These are phyloP conservation scores for Stereocaulon alpinum DNA, from an alignment of 495 filamentous ascomycete species.

Conservation along the genomic window DNA sequence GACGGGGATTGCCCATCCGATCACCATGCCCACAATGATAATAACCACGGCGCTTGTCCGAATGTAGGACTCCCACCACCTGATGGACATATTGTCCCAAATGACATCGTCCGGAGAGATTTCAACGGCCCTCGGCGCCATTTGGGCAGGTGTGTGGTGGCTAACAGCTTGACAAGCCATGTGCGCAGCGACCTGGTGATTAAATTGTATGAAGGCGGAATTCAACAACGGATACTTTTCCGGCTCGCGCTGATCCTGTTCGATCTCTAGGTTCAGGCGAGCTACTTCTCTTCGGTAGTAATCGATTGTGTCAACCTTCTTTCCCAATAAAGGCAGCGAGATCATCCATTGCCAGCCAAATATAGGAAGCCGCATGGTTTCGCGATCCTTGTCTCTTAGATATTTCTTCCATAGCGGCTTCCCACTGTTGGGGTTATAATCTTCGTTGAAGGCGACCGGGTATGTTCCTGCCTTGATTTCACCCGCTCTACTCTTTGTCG, in stretches of 20 bases:
- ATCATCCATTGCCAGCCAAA: slow-evolving; percentile 78
- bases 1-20: slow-evolving; percentile 88
- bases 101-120: slow-evolving; percentile 89
- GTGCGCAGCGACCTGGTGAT: slow-evolving; percentile 92
- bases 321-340: slow-evolving; percentile 65
- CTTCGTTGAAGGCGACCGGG: slow-evolving; percentile 56
- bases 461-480: slow-evolving; percentile 47
- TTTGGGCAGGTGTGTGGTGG: slow-evolving; percentile 86
- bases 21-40: slow-evolving; percentile 63
- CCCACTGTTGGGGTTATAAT: slow-evolving; percentile 51
- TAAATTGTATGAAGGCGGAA: slow-evolving; percentile 97
- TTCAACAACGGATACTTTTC: slow-evolving; percentile 93
- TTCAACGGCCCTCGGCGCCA: slow-evolving; percentile 87
- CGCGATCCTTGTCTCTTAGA: slow-evolving; percentile 68
- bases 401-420: slow-evolving; percentile 76
- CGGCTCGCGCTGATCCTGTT: slow-evolving; percentile 75
- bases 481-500: slow-evolving; percentile 24
- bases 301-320: slow-evolving; percentile 93
- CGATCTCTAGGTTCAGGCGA: slow-evolving; percentile 84
- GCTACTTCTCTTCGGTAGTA: slow-evolving; percentile 83
- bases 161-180: slow-evolving; percentile 94
- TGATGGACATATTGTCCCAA: slow-evolving; percentile 96
- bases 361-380: slow-evolving; percentile 71
- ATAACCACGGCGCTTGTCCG: slow-evolving; percentile 56
- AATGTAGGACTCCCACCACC: slow-evolving; percentile 86